phyloP scores from a whole-genome alignment of 768 basidiomycete genomes.

The Sporobolomyces roseus region DNA sequence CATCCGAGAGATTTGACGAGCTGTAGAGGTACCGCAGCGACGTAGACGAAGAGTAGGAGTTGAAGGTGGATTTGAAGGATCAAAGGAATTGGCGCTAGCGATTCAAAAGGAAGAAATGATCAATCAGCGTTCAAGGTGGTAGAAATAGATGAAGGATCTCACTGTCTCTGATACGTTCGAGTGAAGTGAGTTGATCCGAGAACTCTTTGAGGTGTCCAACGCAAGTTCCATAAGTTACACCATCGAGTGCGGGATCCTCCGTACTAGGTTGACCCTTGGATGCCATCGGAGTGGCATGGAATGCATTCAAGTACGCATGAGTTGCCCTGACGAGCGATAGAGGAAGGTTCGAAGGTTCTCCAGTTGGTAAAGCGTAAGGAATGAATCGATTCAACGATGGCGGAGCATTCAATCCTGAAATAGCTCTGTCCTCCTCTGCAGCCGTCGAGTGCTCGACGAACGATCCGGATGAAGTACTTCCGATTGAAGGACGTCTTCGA shows the following conservation, averaged over 20 bases:
- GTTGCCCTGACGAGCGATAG: conserved; percentile 31
- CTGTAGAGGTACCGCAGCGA: conserved; percentile 37
- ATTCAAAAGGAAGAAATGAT: neutral
- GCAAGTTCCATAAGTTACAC: conserved; percentile 21
- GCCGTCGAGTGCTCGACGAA: conserved; percentile 34
- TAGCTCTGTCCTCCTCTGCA: conserved; percentile 23
- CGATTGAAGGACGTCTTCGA: conserved; percentile 19
- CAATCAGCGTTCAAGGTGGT: neutral
- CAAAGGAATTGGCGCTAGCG: conserved; percentile 37
- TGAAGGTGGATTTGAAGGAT: conserved; percentile 40
- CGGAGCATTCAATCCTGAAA: conserved; percentile 22
- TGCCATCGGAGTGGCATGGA: conserved; percentile 20
- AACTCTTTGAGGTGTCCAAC: conserved; percentile 19
- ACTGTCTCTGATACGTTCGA: conserved; percentile 40
- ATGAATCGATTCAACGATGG: conserved; percentile 5
- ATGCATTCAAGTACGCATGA: conserved; percentile 26
- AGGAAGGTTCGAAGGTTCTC: conserved; percentile 35
- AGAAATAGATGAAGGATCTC: neutral
- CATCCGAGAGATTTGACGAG: conserved; percentile 30
- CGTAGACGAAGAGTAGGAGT: conserved; percentile 37
- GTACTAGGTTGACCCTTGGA: neutral
- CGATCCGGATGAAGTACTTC: neutral
- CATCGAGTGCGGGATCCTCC: conserved; percentile 20
- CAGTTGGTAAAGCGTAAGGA: conserved; percentile 8
- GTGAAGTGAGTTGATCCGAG: conserved; percentile 32